Evolutionary conservation across 2,329 filamentous ascomycete species (phyloP).

Genomic region (Cordyceps cicadae): DNA sequence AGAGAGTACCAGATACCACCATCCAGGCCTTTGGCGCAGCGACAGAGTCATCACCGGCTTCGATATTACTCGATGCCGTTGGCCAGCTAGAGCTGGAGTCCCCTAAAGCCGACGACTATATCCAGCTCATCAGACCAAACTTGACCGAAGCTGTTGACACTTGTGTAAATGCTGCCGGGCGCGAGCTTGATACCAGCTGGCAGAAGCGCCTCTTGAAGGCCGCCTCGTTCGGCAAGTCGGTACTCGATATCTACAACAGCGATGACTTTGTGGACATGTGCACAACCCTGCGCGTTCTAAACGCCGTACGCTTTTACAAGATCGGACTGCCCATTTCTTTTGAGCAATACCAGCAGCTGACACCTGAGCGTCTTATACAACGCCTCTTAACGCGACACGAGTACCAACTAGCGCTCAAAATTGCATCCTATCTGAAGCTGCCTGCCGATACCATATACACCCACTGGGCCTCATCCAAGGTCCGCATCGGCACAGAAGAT

Average conservation of each 20-base stretch:
- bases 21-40: constrained; percentile 85
- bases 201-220: constrained; percentile 95
- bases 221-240: constrained; percentile 94
- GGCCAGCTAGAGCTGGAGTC: constrained; percentile 88
- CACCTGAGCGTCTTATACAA: constrained; percentile 78
- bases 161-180: constrained; percentile 85
- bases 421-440: constrained; percentile 79
- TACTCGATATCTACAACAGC: constrained; percentile 93
- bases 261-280: constrained; percentile 99
- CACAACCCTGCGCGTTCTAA: constrained; percentile 84
- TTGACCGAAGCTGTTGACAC: constrained; percentile 89
- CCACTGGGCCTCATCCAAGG: constrained; percentile 94
- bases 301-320: constrained; percentile 85
- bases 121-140: constrained; percentile 81
- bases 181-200: constrained; percentile 85
- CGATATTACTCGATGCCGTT: constrained; percentile 87
- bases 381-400: constrained; percentile 83
- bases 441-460: constrained; percentile 88
- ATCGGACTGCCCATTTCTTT: constrained; percentile 85
- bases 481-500: constrained; percentile 73
- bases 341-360: constrained; percentile 86
- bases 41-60: constrained; percentile 80
- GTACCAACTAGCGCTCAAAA: constrained; percentile 79
- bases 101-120: constrained; percentile 94
- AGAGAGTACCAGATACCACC: constrained; percentile 79